Conservation (phyloP, 2,329 filamentous ascomycete genomes). For the Colletotrichum lindemuthianum region DNA sequence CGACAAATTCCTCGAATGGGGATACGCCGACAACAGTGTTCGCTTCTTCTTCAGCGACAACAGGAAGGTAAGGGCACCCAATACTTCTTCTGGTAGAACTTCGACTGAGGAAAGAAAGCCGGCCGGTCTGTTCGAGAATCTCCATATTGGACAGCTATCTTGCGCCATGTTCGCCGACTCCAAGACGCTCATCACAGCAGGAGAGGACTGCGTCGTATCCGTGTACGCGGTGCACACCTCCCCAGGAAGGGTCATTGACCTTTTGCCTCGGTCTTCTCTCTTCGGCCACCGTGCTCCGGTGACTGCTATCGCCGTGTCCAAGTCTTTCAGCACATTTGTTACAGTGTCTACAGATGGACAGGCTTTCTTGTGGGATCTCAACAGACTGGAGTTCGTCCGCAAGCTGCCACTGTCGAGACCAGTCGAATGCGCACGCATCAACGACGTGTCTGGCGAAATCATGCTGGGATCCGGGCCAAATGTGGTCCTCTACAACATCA, state of each 20-base stretch:
- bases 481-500: conserved; percentile 85
- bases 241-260: conserved; percentile 76
- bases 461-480: conserved; percentile 82
- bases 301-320: conserved; percentile 83
- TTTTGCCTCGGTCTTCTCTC: conserved; percentile 80
- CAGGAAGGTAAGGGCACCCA: conserved; percentile 66
- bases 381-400: conserved; percentile 86
- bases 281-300: conserved; percentile 92
- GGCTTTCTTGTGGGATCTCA: conserved; percentile 93
- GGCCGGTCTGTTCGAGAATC: conserved; percentile 90
- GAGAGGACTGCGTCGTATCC: conserved; percentile 90
- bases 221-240: conserved; percentile 78
- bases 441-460: conserved; percentile 91
- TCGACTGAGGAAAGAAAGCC: conserved; percentile 53
- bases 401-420: conserved; percentile 69
- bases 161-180: conserved; percentile 87
- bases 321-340: conserved; percentile 87
- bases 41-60: conserved; percentile 90
- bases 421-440: conserved; percentile 82
- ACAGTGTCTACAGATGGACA: conserved; percentile 85
- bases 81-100: background rate
- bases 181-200: conserved; percentile 89
- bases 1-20: conserved; percentile 96
- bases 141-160: conserved; percentile 91
- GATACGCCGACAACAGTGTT: conserved; percentile 91